A percentile compares a stretch with the other conserved stretches of the same genome.
phyloP scores from a whole-genome alignment of 169 alveolate species.

The Miamiensis avidus region DNA sequence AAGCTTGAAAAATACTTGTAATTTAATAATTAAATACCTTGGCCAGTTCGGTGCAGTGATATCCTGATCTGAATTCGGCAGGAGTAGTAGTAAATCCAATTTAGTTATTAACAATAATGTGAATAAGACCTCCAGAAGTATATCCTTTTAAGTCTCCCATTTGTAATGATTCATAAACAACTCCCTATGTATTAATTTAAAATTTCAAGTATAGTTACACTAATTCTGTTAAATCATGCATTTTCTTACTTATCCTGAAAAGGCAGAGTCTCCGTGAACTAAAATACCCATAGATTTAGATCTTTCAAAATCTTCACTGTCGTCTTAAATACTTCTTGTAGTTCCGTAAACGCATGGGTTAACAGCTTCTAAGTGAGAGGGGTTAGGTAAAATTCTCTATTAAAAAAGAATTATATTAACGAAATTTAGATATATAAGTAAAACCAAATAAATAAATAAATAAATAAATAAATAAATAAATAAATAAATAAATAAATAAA shows the following conservation, averaged over 20 bases:
- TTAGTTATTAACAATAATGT: conserved; percentile 90
- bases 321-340: conserved; percentile 92
- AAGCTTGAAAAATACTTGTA: too few relatives aligned
- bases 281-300: conserved; percentile 82
- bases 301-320: conserved; percentile 62
- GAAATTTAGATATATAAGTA: too few relatives aligned
- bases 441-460: too few relatives aligned
- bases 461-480: too few relatives aligned
- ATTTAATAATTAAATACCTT: neutral
- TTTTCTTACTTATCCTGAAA: conserved; percentile 95
- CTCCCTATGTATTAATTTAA: too few relatives aligned
- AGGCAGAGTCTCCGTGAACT: conserved; percentile 95
- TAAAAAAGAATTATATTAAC: conserved; percentile 48
- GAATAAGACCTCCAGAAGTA: conserved; percentile 91
- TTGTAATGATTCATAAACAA: conserved; percentile 93
- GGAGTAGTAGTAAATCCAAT: conserved; percentile 96
- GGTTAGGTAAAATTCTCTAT: conserved; percentile 87
- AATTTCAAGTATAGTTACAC: too few relatives aligned
- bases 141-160: conserved; percentile 89
- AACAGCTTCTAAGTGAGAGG: conserved; percentile 94
- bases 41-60: conserved; percentile 86
- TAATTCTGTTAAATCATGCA: too few relatives aligned
- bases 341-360: conserved; percentile 92
- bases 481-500: too few relatives aligned
- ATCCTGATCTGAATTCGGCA: conserved; percentile 88